Evolutionary conservation across 2,329 filamentous ascomycete species (phyloP).

Genomic region (Cephalotrichum gorgonifer): DNA sequence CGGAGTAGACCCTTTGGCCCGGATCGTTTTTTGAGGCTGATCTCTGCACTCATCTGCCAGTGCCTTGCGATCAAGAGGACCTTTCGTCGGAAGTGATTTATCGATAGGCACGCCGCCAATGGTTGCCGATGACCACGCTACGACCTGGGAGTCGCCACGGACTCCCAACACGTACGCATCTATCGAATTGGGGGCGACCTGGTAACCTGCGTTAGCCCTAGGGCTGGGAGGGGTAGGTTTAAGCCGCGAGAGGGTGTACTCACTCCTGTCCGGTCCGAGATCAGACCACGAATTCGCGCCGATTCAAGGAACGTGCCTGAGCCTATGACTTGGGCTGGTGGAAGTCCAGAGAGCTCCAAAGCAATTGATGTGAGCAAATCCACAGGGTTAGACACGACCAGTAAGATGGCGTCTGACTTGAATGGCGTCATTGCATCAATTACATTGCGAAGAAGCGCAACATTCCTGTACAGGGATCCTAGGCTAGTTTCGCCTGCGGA

Average conservation of each 20-base stretch:
- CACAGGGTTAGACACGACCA: conserved; percentile 44
- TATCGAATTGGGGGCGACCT: conserved; percentile 9
- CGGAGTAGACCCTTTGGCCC: conserved; percentile 36
- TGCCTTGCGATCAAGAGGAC: conserved; percentile 15
- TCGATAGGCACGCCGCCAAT: conserved; percentile 11
- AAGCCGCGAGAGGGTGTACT: conserved; percentile 2
- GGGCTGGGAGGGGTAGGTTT: too few species aligned
- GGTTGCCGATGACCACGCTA: conserved; percentile 14
- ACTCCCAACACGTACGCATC: conserved; percentile 13
- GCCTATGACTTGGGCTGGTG: conserved; percentile 36
- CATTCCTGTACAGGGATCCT: conserved; percentile 26
- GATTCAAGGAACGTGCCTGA: conserved; percentile 44
- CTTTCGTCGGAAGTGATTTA: conserved; percentile 2
- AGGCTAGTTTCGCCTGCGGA: conserved; percentile 10
- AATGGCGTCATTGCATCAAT: conserved; percentile 38
- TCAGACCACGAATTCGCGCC: conserved; percentile 31
- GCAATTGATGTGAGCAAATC: conserved; percentile 42
- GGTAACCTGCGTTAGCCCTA: too few species aligned
- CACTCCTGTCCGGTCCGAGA: conserved; percentile 18
- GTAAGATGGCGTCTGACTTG: conserved; percentile 31
- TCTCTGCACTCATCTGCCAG: conserved; percentile 32
- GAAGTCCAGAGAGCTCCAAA: conserved; percentile 33
- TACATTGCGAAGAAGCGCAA: conserved; percentile 34
- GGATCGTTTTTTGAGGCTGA: conserved; percentile 35
- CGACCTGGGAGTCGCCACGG: conserved; percentile 13